A percentile compares a stretch with the other conserved stretches of the same genome.
Evolutionary conservation across 768 basidiomycete genomes (phyloP).

Genomic region (Tephrocybe sp.): DNA sequence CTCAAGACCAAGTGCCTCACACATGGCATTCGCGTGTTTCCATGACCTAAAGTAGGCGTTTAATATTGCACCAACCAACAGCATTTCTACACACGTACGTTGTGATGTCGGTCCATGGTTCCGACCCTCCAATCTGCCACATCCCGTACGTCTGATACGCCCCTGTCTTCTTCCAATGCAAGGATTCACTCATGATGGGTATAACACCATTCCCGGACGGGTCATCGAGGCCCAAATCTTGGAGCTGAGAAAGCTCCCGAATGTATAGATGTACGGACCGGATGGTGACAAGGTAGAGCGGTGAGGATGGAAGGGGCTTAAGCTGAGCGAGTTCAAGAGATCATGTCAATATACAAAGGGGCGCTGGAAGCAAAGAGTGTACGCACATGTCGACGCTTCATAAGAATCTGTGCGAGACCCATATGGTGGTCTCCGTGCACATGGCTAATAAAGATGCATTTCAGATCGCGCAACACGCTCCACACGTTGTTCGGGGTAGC

Average conservation of each 20-base stretch:
- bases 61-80: not conserved
- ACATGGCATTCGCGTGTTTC: constrained; percentile 43
- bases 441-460: constrained; percentile 86
- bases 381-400: constrained; percentile 64
- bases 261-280: constrained; percentile 64
- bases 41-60: constrained; percentile 39
- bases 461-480: constrained; percentile 66
- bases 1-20: constrained; percentile 53
- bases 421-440: constrained; percentile 93
- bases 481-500: constrained; percentile 40
- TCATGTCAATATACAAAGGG: not conserved
- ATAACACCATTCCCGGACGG: constrained; percentile 50
- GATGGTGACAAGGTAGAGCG: constrained; percentile 71
- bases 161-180: constrained; percentile 45
- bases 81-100: constrained; percentile 26
- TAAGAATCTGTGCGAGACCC: constrained; percentile 74
- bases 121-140: constrained; percentile 44
- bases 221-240: constrained; percentile 65
- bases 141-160: constrained; percentile 36
- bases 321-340: constrained; percentile 51
- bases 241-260: constrained; percentile 67
- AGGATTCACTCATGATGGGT: constrained; percentile 53
- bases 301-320: constrained; percentile 55
- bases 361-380: not conserved
- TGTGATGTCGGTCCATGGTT: constrained; percentile 45